Evolutionary conservation across 108 stramenopile species (phyloP).

Genomic region (Cyclostephanos tholiformis): DNA sequence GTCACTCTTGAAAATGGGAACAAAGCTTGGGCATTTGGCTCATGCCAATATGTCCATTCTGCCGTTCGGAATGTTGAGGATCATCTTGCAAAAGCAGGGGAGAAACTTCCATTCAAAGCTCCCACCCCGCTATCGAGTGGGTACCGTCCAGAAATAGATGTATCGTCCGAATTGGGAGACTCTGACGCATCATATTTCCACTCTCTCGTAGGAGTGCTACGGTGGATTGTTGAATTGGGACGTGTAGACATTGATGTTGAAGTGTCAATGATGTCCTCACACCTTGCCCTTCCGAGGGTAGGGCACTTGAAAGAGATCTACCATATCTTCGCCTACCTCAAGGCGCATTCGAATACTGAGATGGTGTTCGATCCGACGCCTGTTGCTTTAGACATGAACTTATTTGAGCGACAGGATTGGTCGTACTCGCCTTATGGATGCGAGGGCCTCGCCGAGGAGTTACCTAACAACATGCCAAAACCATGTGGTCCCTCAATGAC

Average conservation of each 20-base stretch:
- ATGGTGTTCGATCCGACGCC: slow-evolving; percentile 55
- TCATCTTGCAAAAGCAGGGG: slow-evolving; percentile 13
- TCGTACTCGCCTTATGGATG: slow-evolving; percentile 31
- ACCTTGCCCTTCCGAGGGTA: slow-evolving; percentile 43
- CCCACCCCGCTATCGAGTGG: slow-evolving; percentile 27
- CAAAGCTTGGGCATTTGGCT: slow-evolving; percentile 49
- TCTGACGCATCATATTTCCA: slow-evolving; percentile 36
- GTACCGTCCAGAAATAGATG: slow-evolving; percentile 43
- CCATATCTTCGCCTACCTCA: slow-evolving; percentile 49
- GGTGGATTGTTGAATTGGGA: slow-evolving; percentile 23
- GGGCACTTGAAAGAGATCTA: slow-evolving; percentile 52
- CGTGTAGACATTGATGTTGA: slow-evolving; percentile 38
- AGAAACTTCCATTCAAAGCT: slow-evolving; percentile 14
- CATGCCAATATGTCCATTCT: slow-evolving; percentile 47
- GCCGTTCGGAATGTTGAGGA: slow-evolving; percentile 32
- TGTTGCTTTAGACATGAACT: slow-evolving; percentile 23
- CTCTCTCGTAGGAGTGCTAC: slow-evolving; percentile 21
- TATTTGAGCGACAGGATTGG: slow-evolving; percentile 41
- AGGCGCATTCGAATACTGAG: slow-evolving; percentile 30
- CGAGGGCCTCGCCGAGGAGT: slow-evolving; percentile 14
- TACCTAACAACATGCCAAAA: slow-evolving; percentile 30
- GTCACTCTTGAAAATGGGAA: background rate
- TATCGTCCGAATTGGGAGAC: slow-evolving; percentile 12
- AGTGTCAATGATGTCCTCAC: slow-evolving; percentile 46
- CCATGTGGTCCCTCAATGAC: slow-evolving; percentile 34